Evolutionary conservation across 202 grass and related monocot species (phyloP).

Genomic region (Setaria italica): DNA sequence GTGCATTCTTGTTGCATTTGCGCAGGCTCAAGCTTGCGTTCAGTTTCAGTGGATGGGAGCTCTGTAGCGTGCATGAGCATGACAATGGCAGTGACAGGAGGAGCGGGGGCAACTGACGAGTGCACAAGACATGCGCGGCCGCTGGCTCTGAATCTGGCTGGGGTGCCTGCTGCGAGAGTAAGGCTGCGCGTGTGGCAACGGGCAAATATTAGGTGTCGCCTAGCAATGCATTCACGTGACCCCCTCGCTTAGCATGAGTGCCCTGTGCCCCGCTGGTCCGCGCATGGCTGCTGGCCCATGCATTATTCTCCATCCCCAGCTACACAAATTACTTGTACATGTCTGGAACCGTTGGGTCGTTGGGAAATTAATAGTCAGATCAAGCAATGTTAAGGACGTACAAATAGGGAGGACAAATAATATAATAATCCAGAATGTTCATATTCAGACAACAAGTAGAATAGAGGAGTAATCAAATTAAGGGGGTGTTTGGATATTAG

Average conservation of each 20-base stretch:
- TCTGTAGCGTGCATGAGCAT: not conserved
- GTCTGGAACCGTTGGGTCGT: too few species aligned
- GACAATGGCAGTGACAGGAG: not conserved
- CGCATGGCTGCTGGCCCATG: not conserved
- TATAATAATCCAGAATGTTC: too few species aligned
- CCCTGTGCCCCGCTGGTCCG: not conserved
- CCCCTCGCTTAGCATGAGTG: not conserved
- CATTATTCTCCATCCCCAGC: not conserved
- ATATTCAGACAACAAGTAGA: too few species aligned
- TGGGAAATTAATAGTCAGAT: too few species aligned
- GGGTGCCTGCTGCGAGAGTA: too few species aligned
- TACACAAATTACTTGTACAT: not conserved
- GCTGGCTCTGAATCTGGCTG: not conserved
- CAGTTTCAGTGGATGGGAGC: not conserved
- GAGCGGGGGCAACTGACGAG: too few species aligned
- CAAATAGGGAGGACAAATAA: too few species aligned
- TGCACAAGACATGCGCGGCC: too few species aligned
- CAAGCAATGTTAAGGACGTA: too few species aligned
- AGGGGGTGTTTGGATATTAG: too few species aligned
- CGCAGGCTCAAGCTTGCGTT: not conserved
- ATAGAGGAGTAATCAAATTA: too few species aligned
- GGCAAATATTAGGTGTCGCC: not conserved
- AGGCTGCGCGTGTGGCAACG: not conserved
- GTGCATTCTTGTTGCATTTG: constrained; percentile 6
- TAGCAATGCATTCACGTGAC: not conserved